Percentiles rank a stretch among this genome's conserved stretches.
These are phyloP conservation scores for Cladosporium sp. DNA, from an alignment of 2,329 filamentous ascomycete species.

Conservation along the genomic window DNA sequence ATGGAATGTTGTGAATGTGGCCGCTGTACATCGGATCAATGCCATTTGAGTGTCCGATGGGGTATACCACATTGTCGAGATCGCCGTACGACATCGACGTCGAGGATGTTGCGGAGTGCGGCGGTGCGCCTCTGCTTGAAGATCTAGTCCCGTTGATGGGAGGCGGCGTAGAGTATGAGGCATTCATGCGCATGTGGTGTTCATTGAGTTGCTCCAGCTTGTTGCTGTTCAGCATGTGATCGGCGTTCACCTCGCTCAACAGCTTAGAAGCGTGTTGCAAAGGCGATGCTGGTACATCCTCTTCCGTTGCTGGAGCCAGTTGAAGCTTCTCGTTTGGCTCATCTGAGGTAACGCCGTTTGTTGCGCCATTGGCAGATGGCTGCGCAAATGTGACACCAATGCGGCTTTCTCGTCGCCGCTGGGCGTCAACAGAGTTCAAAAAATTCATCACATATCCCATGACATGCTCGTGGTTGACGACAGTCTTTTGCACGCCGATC, in stretches of 20 bases:
- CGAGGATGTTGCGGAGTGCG: conserved; percentile 51
- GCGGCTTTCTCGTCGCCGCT: conserved; percentile 63
- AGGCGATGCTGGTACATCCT: conserved; percentile 66
- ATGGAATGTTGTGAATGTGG: conserved; percentile 92
- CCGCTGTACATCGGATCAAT: conserved; percentile 95
- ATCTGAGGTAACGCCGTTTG: conserved; percentile 39
- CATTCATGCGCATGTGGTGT: conserved; percentile 55
- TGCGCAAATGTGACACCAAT: conserved; percentile 43
- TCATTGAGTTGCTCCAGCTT: conserved; percentile 66
- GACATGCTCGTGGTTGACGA: conserved; percentile 69
- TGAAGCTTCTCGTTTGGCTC: conserved; percentile 43
- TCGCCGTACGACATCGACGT: conserved; percentile 58
- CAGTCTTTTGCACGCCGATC: conserved; percentile 67
- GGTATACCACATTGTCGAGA: conserved; percentile 77
- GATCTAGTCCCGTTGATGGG: conserved; percentile 53
- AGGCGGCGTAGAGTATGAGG: conserved; percentile 57
- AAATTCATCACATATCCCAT: conserved; percentile 72
- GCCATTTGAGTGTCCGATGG: conserved; percentile 83
- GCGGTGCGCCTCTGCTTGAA: conserved; percentile 43
- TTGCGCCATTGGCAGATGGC: conserved; percentile 29
- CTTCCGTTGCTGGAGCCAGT: conserved; percentile 45
- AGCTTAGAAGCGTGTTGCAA: conserved; percentile 68
- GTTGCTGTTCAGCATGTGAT: conserved; percentile 63
- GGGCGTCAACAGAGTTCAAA: conserved; percentile 63
- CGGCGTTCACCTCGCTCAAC: conserved; percentile 64